Conservation (phyloP, 1,284 basidiomycete species). For the Marasmius tenuissimus region DNA sequence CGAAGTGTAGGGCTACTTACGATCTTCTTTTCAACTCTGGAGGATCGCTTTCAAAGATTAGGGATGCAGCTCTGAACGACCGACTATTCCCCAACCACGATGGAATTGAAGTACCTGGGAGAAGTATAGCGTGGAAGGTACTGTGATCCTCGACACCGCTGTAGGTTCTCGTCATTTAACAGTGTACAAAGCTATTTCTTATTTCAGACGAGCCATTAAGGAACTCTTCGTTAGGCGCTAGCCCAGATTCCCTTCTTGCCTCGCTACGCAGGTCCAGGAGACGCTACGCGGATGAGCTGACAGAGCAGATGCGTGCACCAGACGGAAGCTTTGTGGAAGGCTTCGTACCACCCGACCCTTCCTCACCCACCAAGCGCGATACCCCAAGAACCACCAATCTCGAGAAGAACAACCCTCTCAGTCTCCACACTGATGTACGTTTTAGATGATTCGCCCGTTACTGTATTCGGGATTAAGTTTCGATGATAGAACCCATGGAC, state of each 20-base stretch:
- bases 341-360: conserved; percentile 52
- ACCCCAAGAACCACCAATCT: conserved; percentile 42
- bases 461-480: conserved; percentile 1
- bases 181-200: conserved; percentile 55
- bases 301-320: conserved; percentile 72
- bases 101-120: conserved; percentile 53
- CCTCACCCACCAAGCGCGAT: conserved; percentile 32
- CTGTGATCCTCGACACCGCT: conserved; percentile 15
- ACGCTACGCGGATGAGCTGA: conserved; percentile 49
- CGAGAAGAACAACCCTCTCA: conserved; percentile 83
- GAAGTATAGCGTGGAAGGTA: conserved; percentile 83
- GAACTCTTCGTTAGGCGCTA: conserved; percentile 37
- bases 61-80: conserved; percentile 62
- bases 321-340: conserved; percentile 77
- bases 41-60: conserved; percentile 57
- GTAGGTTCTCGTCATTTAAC: conserved; percentile 10
- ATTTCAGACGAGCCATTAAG: conserved; percentile 58
- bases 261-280: conserved; percentile 48
- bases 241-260: conserved; percentile 44
- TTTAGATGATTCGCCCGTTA: not conserved
- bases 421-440: conserved; percentile 75
- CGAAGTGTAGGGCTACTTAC: conserved; percentile 51
- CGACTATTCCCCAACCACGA: conserved; percentile 48
- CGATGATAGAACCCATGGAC: conserved; percentile 82
- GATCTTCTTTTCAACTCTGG: conserved; percentile 59